These are phyloP conservation scores for Gloeopeniophorella convolvens DNA, from an alignment of 768 basidiomycete species.

Conservation along the genomic window DNA sequence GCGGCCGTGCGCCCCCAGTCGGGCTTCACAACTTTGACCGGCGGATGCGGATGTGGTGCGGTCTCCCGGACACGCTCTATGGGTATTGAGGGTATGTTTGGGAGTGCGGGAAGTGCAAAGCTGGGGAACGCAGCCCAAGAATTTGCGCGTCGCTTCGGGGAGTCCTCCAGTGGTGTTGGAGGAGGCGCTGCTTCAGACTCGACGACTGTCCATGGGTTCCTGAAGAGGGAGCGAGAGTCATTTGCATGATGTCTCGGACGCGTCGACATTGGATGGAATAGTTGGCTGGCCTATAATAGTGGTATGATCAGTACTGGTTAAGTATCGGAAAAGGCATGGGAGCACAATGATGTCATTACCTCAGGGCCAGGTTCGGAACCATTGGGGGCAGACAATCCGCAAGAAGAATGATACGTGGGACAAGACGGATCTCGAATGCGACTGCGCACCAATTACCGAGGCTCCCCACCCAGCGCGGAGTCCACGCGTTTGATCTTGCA, in stretches of 20 bases:
- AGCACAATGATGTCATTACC: no score
- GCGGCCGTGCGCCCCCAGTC: slow-evolving; percentile 21
- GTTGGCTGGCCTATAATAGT: no score
- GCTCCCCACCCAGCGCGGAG: no score
- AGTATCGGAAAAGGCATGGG: no score
- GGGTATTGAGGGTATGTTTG: slow-evolving; percentile 15
- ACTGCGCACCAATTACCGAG: no score
- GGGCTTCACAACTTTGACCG: slow-evolving; percentile 25
- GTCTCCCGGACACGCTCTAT: slow-evolving; percentile 19
- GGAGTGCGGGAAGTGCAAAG: background rate
- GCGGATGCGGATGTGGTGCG: slow-evolving; percentile 11
- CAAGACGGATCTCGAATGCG: no score
- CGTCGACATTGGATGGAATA: background rate
- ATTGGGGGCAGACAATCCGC: no score
- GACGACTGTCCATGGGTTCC: slow-evolving; percentile 4
- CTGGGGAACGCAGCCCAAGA: background rate
- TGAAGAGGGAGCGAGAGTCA: background rate
- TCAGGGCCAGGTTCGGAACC: no score
- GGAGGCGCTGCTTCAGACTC: background rate
- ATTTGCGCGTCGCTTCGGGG: background rate
- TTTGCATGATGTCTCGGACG: slow-evolving; percentile 6
- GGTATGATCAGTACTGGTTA: no score
- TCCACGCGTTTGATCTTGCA: no score
- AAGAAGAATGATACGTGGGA: no score
- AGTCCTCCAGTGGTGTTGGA: background rate